Conservation (phyloP, 23 red algal species). For the Gracilariopsis chorda region DNA sequence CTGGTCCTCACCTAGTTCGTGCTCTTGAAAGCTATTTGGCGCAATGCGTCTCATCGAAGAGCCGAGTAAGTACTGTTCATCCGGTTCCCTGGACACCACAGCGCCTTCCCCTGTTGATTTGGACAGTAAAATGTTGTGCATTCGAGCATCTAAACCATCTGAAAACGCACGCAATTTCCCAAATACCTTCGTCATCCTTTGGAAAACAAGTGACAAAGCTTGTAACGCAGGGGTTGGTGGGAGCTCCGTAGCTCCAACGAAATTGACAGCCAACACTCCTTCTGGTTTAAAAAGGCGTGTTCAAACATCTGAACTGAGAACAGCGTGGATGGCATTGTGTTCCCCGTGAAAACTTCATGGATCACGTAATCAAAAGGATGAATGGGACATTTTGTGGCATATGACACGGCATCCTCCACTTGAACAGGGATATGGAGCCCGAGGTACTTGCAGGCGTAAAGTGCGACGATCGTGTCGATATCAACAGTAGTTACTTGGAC, state of each 20-base stretch:
- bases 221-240: conserved; percentile 3
- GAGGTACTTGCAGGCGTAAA: conserved; percentile 24
- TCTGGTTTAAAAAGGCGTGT: conserved; percentile 15
- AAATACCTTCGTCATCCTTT: conserved; percentile 26
- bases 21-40: neutral
- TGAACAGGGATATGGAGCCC: neutral
- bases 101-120: neutral
- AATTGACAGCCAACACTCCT: conserved; percentile 53
- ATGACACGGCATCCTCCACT: conserved; percentile 31
- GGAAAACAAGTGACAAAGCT: conserved; percentile 14
- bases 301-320: neutral
- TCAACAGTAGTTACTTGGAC: conserved; percentile 38
- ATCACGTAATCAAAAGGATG: conserved; percentile 42
- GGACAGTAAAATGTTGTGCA: conserved; percentile 55
- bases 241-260: conserved; percentile 42
- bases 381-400: neutral
- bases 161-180: conserved; percentile 40
- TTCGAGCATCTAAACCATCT: conserved; percentile 21
- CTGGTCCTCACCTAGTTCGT: conserved; percentile 5
- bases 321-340: conserved; percentile 26
- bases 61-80: conserved; percentile 25
- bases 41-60: conserved; percentile 31
- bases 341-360: conserved; percentile 66
- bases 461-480: conserved; percentile 45
- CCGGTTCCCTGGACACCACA: neutral